phyloP scores from a whole-genome alignment of 2,329 filamentous ascomycete species.

The Fusarium pseudograminearum region DNA sequence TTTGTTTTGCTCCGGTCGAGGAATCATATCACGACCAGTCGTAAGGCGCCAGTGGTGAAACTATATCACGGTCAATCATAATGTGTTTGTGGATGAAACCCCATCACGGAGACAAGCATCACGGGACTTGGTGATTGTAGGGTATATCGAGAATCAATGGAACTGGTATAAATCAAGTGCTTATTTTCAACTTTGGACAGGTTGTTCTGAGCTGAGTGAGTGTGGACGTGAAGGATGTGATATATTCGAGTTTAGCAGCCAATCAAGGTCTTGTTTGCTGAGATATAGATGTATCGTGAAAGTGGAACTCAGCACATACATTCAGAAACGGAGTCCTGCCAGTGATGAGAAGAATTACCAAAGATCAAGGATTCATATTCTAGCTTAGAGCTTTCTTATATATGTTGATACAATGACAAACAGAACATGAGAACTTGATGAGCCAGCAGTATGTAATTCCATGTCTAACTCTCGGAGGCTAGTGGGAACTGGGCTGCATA shows the following conservation, averaged over 20 bases:
- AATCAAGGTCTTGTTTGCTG: conserved; percentile 4
- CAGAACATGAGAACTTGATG: background rate
- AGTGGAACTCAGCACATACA: background rate
- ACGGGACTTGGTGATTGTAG: background rate
- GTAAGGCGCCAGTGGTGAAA: background rate
- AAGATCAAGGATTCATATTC: background rate
- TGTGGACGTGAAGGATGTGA: background rate
- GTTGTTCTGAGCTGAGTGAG: background rate
- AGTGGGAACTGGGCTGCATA: background rate
- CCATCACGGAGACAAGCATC: background rate
- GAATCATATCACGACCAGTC: background rate
- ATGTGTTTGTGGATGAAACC: background rate
- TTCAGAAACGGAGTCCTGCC: background rate
- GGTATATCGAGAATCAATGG: background rate
- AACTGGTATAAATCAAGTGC: background rate
- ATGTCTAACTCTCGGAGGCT: background rate
- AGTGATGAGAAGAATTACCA: background rate
- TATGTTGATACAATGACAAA: background rate
- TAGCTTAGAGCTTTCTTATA: background rate
- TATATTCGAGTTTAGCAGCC: background rate
- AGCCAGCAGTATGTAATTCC: background rate
- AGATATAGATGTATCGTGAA: background rate
- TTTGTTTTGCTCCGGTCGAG: background rate
- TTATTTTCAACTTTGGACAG: background rate
- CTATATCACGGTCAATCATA: background rate